A percentile compares a stretch with the other conserved stretches of the same genome.
Conservation (phyloP, 495 filamentous ascomycete species). For the Podospora sp. region DNA sequence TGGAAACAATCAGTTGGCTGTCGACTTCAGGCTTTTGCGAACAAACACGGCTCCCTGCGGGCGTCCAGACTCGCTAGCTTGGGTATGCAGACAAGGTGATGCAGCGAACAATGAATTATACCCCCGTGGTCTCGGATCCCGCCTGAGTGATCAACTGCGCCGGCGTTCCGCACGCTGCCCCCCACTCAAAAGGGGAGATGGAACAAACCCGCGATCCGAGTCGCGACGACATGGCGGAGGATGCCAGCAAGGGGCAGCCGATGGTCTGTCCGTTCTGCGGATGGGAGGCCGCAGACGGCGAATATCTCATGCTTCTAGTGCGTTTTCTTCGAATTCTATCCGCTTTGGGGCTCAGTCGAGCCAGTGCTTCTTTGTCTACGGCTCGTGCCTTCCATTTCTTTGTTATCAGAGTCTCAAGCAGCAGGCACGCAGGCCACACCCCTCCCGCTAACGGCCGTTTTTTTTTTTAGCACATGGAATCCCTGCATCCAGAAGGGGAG, state of each 20-base stretch:
- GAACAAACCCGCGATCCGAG: background rate
- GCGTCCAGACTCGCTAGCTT: background rate
- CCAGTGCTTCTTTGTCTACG: background rate
- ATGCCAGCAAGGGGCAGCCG: background rate
- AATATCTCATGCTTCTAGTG: conserved; percentile 38
- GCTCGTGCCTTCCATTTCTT: background rate
- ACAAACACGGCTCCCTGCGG: background rate
- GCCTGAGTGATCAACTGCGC: background rate
- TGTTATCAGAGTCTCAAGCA: background rate
- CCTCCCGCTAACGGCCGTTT: background rate
- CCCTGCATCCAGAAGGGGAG: conserved; percentile 51
- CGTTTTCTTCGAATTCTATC: conserved; percentile 16
- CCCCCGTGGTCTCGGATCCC: background rate
- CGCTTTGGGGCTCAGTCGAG: background rate
- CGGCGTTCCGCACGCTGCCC: background rate
- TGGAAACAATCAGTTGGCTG: background rate
- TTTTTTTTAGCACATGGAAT: conserved; percentile 56
- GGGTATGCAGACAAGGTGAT: background rate
- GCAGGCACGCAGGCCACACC: background rate
- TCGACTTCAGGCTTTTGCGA: background rate
- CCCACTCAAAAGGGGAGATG: background rate
- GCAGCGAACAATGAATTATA: background rate
- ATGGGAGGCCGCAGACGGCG: conserved; percentile 29
- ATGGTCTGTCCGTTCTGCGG: conserved; percentile 39
- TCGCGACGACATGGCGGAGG: background rate